phyloP scores from a whole-genome alignment of 2,329 filamentous ascomycete genomes.

The Zasmidium cellare region DNA sequence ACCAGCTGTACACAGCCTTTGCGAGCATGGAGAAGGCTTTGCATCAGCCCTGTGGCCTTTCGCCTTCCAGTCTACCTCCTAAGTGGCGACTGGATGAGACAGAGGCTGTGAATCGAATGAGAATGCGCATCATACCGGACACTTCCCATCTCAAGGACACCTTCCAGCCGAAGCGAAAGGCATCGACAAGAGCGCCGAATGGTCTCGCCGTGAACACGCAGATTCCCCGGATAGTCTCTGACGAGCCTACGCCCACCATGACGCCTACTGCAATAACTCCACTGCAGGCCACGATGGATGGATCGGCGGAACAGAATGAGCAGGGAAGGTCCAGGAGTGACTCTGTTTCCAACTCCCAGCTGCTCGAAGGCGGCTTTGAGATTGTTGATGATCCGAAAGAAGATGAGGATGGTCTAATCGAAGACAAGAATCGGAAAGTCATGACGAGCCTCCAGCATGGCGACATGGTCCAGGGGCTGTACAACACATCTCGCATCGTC shows the following conservation, averaged over 20 bases:
- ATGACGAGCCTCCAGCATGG: conserved; percentile 90
- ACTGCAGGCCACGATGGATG: conserved; percentile 12
- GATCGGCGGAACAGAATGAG: conserved; percentile 18
- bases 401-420: conserved; percentile 73
- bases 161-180: conserved; percentile 81
- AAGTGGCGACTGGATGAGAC: conserved; percentile 96
- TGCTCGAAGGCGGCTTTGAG: conserved; percentile 87
- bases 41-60: conserved; percentile 75
- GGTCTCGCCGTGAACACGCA: conserved; percentile 33
- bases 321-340: conserved; percentile 39
- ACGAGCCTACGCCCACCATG: conserved; percentile 24
- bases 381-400: conserved; percentile 91
- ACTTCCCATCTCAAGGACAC: conserved; percentile 66
- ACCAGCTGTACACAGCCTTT: conserved; percentile 74
- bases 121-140: conserved; percentile 81
- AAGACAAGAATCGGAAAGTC: conserved; percentile 97
- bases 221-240: conserved; percentile 29
- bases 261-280: conserved; percentile 14
- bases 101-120: conserved; percentile 93
- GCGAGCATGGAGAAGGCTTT: conserved; percentile 77
- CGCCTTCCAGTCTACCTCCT: conserved; percentile 62
- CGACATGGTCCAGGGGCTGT: conserved; percentile 89
- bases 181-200: conserved; percentile 50
- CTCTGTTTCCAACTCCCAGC: conserved; percentile 42
- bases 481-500: conserved; percentile 92